Evolutionary conservation across 164 flowering plant genomes (phyloP).

Genomic region (Piper longum): DNA sequence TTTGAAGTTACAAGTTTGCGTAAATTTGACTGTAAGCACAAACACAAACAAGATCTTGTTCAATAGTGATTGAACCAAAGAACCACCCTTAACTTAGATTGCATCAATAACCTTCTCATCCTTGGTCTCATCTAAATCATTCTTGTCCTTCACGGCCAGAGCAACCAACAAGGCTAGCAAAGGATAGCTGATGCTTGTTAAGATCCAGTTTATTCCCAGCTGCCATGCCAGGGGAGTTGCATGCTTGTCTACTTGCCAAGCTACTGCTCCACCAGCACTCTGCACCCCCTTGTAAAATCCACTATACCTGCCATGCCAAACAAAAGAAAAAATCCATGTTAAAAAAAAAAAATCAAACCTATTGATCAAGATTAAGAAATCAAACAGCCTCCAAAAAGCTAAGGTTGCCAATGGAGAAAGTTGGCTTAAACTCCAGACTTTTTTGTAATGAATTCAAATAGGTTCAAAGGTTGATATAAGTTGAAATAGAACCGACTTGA

Average conservation of each 20-base stretch:
- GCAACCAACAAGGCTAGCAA: constrained; percentile 39
- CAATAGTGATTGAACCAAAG: no score
- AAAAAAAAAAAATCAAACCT: no score
- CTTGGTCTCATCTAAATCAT: constrained; percentile 14
- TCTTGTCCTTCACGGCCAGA: constrained; percentile 53
- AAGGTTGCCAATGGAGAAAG: no score
- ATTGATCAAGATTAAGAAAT: not conserved
- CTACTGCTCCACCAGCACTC: constrained; percentile 90
- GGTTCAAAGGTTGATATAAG: no score
- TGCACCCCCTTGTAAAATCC: constrained; percentile 96
- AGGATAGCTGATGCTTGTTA: constrained; percentile 68
- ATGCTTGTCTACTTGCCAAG: constrained; percentile 79
- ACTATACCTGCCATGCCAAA: constrained; percentile 38
- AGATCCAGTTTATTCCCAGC: constrained; percentile 59
- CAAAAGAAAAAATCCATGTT: not conserved
- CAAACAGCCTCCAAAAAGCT: no score
- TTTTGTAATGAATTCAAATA: no score
- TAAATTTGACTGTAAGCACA: no score
- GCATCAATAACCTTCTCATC: constrained; percentile 5
- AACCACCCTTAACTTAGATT: no score
- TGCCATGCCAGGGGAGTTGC: constrained; percentile 38
- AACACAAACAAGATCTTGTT: no score
- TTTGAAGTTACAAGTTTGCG: no score
- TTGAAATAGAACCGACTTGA: no score
- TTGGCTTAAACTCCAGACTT: no score